These are phyloP conservation scores for Solanum chmielewskii DNA, from an alignment of 257 asterid genomes.

Conservation along the genomic window DNA sequence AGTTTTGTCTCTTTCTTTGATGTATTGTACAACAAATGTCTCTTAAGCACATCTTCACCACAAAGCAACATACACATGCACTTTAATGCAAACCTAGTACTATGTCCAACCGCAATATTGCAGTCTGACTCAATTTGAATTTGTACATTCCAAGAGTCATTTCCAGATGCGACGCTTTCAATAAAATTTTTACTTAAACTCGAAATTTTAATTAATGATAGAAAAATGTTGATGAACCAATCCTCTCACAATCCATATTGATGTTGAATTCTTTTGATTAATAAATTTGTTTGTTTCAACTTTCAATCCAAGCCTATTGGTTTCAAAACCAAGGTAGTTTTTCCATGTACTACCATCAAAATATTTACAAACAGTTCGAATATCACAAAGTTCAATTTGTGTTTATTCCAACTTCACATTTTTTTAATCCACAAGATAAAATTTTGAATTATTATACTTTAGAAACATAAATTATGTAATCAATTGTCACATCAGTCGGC, in stretches of 20 bases:
- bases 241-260: neutral
- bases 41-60: neutral
- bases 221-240: too few relatives aligned
- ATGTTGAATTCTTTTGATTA: neutral
- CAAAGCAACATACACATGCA: neutral
- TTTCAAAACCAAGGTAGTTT: neutral
- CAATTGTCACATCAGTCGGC: neutral
- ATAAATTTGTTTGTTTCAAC: neutral
- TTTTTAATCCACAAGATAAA: neutral
- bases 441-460: neutral
- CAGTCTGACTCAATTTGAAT: neutral
- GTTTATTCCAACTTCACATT: neutral
- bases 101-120: neutral
- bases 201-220: neutral
- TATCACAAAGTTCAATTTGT: neutral
- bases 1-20: neutral
- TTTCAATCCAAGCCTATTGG: neutral
- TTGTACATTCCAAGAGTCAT: too few relatives aligned
- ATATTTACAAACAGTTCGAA: neutral
- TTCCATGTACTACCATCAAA: neutral
- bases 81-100: neutral
- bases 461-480: neutral
- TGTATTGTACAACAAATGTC: too few relatives aligned
- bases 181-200: too few relatives aligned
- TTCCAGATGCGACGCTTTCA: too few relatives aligned